phyloP scores from a whole-genome alignment of 768 basidiomycete genomes.

The Termitomyces sp. region DNA sequence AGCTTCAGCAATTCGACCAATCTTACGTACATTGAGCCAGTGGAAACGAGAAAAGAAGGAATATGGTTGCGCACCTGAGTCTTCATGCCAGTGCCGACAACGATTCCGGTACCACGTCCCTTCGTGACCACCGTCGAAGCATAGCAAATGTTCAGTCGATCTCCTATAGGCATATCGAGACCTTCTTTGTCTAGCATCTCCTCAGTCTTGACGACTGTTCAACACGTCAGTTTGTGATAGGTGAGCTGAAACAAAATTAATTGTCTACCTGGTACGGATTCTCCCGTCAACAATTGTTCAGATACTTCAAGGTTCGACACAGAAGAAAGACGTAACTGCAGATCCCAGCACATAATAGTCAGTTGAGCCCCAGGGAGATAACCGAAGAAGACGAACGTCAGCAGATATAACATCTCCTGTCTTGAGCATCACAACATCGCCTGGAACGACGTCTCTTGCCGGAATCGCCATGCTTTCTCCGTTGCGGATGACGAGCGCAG shows the following conservation, averaged over 20 bases:
- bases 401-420: slow-evolving; percentile 38
- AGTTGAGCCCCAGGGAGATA: background rate
- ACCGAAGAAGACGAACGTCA: slow-evolving; percentile 25
- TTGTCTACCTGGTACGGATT: slow-evolving; percentile 37
- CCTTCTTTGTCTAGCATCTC: slow-evolving; percentile 24
- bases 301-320: slow-evolving; percentile 43
- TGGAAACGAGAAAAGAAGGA: background rate
- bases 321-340: slow-evolving; percentile 34
- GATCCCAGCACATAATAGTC: background rate
- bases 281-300: slow-evolving; percentile 49
- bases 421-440: slow-evolving; percentile 34
- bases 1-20: slow-evolving; percentile 31
- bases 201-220: slow-evolving; percentile 32
- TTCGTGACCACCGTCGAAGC: slow-evolving; percentile 40
- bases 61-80: slow-evolving; percentile 36
- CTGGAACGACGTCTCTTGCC: slow-evolving; percentile 36
- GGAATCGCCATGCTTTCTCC: slow-evolving; percentile 34
- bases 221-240: background rate
- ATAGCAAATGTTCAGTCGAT: slow-evolving; percentile 37
- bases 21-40: slow-evolving; percentile 13
- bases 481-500: slow-evolving; percentile 37
- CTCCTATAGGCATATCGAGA: slow-evolving; percentile 32
- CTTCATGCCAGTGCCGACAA: slow-evolving; percentile 44
- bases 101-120: slow-evolving; percentile 43
- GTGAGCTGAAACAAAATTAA: background rate